A percentile compares a stretch with the other conserved stretches of the same genome.
These are phyloP conservation scores for Eucalyptus tenuipes DNA, from an alignment of 345 rosid genomes.

Conservation along the genomic window DNA sequence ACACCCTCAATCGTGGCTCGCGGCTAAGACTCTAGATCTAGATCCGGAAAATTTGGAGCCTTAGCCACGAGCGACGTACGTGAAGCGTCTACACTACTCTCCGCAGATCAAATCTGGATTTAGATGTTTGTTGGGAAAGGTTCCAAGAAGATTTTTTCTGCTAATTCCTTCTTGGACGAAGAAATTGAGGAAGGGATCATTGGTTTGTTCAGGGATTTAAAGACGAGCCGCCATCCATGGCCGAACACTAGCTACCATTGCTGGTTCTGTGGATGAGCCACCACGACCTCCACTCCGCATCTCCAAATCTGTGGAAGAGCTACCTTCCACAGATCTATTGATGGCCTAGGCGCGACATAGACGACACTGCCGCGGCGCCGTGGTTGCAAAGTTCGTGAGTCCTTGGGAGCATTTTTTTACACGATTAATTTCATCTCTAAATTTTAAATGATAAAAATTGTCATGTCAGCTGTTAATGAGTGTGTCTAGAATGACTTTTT, in stretches of 20 bases:
- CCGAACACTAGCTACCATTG: not conserved
- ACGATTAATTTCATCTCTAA: too few species aligned
- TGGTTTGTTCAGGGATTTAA: not conserved
- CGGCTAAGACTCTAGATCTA: not conserved
- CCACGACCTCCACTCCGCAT: not conserved
- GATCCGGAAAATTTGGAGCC: not conserved
- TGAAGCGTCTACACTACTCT: not conserved
- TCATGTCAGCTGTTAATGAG: accelerated
- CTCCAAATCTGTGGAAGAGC: not conserved
- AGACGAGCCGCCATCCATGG: not conserved
- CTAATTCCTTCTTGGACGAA: not conserved
- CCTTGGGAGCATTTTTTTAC: accelerated
- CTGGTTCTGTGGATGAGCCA: not conserved
- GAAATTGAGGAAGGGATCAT: not conserved
- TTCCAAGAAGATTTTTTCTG: not conserved
- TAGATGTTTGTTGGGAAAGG: not conserved
- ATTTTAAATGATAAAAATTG: too few species aligned
- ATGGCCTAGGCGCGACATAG: not conserved
- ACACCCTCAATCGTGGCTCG: not conserved
- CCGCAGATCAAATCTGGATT: not conserved
- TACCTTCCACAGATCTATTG: not conserved
- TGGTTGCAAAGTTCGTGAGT: not conserved
- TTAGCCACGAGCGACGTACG: not conserved
- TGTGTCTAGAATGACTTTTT: too few species aligned
- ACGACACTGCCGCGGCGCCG: not conserved